A percentile compares a stretch with the other conserved stretches of the same genome.
These are phyloP conservation scores for Pestalotiopsis sp. DNA, from an alignment of 2,329 filamentous ascomycete species.

Conservation along the genomic window DNA sequence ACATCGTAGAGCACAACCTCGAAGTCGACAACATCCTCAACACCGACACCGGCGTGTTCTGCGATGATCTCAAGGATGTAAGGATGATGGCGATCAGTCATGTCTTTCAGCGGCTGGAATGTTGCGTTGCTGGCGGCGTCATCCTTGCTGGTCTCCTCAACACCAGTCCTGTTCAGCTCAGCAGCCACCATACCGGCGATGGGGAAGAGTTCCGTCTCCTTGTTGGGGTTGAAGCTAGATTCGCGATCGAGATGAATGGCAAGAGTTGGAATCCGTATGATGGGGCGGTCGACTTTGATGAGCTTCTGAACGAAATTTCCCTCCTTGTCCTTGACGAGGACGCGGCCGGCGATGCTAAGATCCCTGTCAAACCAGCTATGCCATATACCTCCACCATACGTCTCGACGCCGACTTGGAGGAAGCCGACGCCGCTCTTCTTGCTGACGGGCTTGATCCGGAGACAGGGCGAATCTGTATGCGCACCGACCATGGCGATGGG, in stretches of 20 bases:
- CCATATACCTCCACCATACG: conserved; percentile 96
- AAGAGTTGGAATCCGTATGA: conserved; percentile 89
- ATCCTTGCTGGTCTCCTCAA: conserved; percentile 45
- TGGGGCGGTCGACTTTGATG: conserved; percentile 86
- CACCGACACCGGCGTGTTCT: conserved; percentile 70
- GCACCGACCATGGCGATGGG: conserved; percentile 92
- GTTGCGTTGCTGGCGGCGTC: conserved; percentile 35
- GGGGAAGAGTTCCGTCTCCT: conserved; percentile 93
- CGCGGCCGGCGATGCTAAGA: conserved; percentile 84
- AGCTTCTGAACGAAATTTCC: conserved; percentile 81
- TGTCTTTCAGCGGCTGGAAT: conserved; percentile 76
- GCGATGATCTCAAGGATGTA: conserved; percentile 86
- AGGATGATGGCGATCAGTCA: conserved; percentile 85
- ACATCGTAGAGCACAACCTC: conserved; percentile 97
- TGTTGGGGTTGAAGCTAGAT: conserved; percentile 89
- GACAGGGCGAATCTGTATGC: conserved; percentile 91
- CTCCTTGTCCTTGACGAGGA: conserved; percentile 74
- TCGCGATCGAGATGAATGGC: conserved; percentile 92
- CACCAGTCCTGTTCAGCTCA: conserved; percentile 78
- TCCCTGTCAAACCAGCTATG: conserved; percentile 99
- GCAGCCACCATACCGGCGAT: conserved; percentile 86
- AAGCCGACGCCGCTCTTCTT: conserved; percentile 87
- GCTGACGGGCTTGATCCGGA: conserved; percentile 92
- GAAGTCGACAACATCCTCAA: conserved; percentile 83
- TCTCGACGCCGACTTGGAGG: conserved; percentile 93